These are phyloP conservation scores for Apocynum venetum DNA, from an alignment of 257 asterid species.

Conservation along the genomic window DNA sequence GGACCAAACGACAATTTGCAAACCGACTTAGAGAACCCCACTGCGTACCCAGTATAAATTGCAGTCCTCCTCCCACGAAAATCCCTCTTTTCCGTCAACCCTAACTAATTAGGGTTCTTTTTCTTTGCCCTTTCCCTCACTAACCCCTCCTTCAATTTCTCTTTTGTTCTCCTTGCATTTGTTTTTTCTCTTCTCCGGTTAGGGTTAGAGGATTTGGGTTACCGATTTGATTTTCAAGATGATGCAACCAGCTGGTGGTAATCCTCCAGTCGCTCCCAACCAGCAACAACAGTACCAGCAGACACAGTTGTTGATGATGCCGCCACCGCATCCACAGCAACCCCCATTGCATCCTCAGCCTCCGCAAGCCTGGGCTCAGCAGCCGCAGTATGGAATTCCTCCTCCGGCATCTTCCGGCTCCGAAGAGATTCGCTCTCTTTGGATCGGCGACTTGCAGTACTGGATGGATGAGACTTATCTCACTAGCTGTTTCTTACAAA, in stretches of 20 bases:
- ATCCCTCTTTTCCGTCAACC: too few relatives aligned
- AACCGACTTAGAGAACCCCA: too few relatives aligned
- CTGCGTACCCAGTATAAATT: too few relatives aligned
- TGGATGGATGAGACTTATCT: slow-evolving; percentile 92
- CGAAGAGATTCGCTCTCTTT: slow-evolving; percentile 65
- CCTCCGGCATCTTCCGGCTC: slow-evolving; percentile 30
- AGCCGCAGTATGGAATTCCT: slow-evolving; percentile 45
- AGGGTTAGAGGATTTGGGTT: slow-evolving; percentile 34
- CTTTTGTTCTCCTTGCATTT: background rate
- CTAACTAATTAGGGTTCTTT: too few relatives aligned
- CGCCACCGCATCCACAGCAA: slow-evolving; percentile 26
- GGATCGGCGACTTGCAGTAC: slow-evolving; percentile 90
- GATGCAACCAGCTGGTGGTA: slow-evolving; percentile 83
- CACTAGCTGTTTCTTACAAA: slow-evolving; percentile 47
- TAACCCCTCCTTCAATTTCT: background rate
- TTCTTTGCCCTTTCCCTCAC: background rate
- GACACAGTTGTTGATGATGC: slow-evolving; percentile 33
- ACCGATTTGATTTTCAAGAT: slow-evolving; percentile 24
- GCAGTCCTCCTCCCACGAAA: too few relatives aligned
- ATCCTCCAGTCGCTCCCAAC: slow-evolving; percentile 36
- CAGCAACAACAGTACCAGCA: slow-evolving; percentile 41
- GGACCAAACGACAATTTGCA: too few relatives aligned
- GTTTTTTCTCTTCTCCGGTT: background rate
- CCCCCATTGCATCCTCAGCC: slow-evolving; percentile 41
- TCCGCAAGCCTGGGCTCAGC: slow-evolving; percentile 31